Evolutionary conservation across 2,329 filamentous ascomycete genomes (phyloP).

Genomic region (Fusarium luffae): DNA sequence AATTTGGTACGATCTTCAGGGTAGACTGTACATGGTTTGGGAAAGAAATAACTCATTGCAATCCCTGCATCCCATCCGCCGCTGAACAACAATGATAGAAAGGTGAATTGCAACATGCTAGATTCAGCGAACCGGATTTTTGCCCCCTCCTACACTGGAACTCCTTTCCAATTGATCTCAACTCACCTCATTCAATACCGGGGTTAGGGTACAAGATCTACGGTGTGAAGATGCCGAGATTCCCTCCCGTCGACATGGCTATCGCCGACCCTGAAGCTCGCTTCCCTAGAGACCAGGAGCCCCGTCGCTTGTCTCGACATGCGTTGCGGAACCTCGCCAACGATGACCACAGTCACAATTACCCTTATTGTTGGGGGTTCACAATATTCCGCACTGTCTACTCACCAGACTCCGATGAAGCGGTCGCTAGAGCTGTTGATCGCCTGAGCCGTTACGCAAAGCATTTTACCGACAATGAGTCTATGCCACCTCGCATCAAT

Average conservation of each 20-base stretch:
- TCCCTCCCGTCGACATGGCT: conserved; percentile 30
- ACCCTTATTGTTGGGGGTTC: conserved; percentile 41
- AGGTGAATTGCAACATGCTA: neutral
- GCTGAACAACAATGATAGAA: neutral
- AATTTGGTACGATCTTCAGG: no score
- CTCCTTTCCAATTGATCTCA: neutral
- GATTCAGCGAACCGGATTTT: neutral
- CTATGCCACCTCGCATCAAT: conserved; percentile 13
- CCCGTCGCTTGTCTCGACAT: conserved; percentile 8
- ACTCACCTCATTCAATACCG: neutral
- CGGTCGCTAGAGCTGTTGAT: conserved; percentile 22
- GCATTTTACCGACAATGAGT: conserved; percentile 13
- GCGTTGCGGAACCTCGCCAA: conserved; percentile 22
- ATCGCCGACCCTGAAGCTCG: conserved; percentile 27
- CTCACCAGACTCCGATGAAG: conserved; percentile 30
- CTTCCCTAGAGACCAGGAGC: conserved; percentile 22
- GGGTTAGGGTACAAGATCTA: neutral
- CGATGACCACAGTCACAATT: conserved; percentile 36
- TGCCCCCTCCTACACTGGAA: neutral
- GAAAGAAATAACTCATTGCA: neutral
- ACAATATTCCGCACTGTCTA: conserved; percentile 42
- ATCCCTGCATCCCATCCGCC: neutral
- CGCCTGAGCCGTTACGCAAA: conserved; percentile 32
- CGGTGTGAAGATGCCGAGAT: conserved; percentile 6
- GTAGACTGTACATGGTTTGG: neutral